Conservation (phyloP, 73 alveolate genomes). For the Breviolum minutum region DNA sequence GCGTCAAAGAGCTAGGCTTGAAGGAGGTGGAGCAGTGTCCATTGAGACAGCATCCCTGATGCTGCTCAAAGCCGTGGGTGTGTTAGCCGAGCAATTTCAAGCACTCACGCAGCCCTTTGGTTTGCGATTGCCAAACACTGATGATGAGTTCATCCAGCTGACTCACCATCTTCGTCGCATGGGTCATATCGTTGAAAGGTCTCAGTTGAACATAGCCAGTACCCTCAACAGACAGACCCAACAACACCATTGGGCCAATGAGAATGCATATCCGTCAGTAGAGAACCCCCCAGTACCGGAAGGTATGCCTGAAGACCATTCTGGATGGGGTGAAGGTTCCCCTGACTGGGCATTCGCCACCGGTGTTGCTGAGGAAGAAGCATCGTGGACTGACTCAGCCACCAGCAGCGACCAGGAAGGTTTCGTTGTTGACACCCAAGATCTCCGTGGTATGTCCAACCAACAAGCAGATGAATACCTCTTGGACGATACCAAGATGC, state of each 20-base stretch:
- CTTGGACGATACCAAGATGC: slow-evolving; percentile 3
- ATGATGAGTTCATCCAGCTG: neutral
- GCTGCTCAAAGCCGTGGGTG: neutral
- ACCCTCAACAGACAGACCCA: neutral
- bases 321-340: neutral
- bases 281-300: neutral
- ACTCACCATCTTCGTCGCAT: neutral
- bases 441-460: neutral
- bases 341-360: neutral
- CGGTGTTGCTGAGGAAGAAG: neutral
- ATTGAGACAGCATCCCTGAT: neutral
- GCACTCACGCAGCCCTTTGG: no score
- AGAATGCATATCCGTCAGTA: neutral
- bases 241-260: neutral
- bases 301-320: no score
- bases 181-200: slow-evolving; percentile 47
- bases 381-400: neutral
- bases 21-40: neutral
- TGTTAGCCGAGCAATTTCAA: neutral
- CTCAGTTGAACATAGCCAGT: slow-evolving; percentile 15
- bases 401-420: neutral
- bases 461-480: neutral
- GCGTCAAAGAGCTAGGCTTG: neutral
- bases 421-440: neutral
- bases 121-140: neutral